Percentiles rank a stretch among this genome's conserved stretches.
phyloP scores from a whole-genome alignment of 768 basidiomycete species.

The Porpolomopsis calyptriformis region DNA sequence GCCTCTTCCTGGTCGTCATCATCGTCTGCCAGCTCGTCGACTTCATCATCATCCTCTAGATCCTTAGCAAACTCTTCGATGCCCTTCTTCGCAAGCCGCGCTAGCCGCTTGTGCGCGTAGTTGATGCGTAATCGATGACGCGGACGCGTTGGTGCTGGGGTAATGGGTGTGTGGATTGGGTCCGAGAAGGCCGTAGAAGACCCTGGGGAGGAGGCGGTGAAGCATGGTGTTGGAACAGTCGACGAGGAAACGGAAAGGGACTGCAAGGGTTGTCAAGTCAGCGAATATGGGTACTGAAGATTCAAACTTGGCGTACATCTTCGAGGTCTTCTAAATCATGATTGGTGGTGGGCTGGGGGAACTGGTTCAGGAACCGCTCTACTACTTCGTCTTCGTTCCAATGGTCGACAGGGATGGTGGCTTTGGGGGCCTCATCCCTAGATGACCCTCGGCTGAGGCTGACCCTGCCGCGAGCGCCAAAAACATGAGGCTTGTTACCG shows the following conservation, averaged over 20 bases:
- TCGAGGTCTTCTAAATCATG: neutral
- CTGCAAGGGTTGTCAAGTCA: neutral
- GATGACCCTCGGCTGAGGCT: slow-evolving; percentile 15
- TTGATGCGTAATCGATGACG: slow-evolving; percentile 2
- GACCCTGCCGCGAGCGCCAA: slow-evolving; percentile 39
- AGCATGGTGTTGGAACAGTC: neutral
- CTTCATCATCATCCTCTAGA: slow-evolving; percentile 1
- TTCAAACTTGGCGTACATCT: neutral
- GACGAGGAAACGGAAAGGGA: neutral
- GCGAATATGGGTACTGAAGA: neutral
- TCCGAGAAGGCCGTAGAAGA: neutral
- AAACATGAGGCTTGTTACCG: slow-evolving; percentile 54
- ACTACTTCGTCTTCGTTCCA: slow-evolving; percentile 1
- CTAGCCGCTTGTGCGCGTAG: slow-evolving; percentile 3
- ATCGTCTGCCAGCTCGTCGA: slow-evolving; percentile 1
- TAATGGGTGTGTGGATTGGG: slow-evolving; percentile 1
- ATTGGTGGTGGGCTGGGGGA: neutral
- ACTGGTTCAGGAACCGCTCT: neutral
- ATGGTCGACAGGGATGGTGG: neutral
- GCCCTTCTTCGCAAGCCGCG: slow-evolving; percentile 5
- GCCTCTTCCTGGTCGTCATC: neutral
- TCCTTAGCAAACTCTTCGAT: neutral
- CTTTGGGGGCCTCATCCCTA: neutral
- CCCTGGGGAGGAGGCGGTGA: neutral
- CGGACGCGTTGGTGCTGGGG: slow-evolving; percentile 1